These are phyloP conservation scores for Butyriboletus loyo DNA, from an alignment of 768 basidiomycete species.

Conservation along the genomic window DNA sequence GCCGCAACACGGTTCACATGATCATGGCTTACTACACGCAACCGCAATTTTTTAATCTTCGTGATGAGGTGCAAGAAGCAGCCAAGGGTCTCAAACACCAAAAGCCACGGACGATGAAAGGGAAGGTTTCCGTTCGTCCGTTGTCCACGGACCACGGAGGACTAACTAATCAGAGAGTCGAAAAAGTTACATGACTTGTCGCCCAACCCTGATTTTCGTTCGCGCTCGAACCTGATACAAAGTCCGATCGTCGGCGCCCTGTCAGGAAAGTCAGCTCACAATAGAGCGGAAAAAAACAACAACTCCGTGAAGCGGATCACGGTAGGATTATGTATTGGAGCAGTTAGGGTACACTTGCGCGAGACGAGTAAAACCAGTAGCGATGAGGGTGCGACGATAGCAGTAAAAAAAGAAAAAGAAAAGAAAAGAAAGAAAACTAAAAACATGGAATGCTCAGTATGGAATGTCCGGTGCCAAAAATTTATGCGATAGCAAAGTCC, in stretches of 20 bases:
- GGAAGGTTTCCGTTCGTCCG: conserved; percentile 2
- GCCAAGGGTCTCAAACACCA: conserved; percentile 11
- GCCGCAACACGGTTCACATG: conserved; percentile 4
- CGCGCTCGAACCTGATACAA: background rate
- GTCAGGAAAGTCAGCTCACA: conserved; percentile 17
- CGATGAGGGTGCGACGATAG: conserved; percentile 12
- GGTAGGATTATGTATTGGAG: conserved; percentile 10
- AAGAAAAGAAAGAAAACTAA: background rate
- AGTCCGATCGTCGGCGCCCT: conserved; percentile 14
- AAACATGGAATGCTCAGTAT: conserved; percentile 5
- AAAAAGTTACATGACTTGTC: background rate
- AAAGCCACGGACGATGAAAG: conserved; percentile 5
- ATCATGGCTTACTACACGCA: conserved; percentile 4
- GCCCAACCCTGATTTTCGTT: conserved; percentile 17
- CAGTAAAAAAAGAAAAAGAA: background rate
- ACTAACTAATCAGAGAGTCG: background rate
- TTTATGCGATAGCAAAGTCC: conserved; percentile 7
- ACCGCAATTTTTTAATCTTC: conserved; percentile 22
- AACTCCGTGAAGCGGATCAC: conserved; percentile 23
- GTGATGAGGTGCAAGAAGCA: conserved; percentile 8
- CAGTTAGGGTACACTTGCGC: conserved; percentile 18
- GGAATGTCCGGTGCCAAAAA: conserved; percentile 14
- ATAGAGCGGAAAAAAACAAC: conserved; percentile 5
- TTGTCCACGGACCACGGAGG: conserved; percentile 9
- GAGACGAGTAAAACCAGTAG: conserved; percentile 4